Evolutionary conservation across 176 grass and related monocot genomes (phyloP).

Genomic region (Triticum turgidum): DNA sequence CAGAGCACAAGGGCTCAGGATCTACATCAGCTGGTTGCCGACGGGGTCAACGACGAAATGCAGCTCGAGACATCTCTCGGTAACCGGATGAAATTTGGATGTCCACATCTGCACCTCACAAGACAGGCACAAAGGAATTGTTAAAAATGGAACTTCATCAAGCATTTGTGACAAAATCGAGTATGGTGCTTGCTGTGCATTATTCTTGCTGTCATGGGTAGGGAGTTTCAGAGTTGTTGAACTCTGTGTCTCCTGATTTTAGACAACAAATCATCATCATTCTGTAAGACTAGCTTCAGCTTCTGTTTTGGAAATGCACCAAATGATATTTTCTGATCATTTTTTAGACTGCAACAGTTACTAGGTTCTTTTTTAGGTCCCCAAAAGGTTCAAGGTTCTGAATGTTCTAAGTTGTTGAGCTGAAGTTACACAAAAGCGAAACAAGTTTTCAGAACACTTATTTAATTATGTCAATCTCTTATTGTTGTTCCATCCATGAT

Average conservation of each 20-base stretch:
- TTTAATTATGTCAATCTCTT: not conserved
- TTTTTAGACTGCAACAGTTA: not conserved
- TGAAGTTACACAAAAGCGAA: not conserved
- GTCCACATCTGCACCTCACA: conserved; percentile 66
- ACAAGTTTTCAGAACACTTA: not conserved
- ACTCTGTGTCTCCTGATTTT: not conserved
- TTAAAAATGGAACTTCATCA: not conserved
- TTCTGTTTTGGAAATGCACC: not conserved
- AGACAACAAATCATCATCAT: not conserved
- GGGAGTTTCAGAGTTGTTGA: not conserved
- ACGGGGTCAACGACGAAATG: conserved; percentile 83
- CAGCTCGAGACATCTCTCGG: conserved; percentile 49
- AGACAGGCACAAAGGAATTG: not conserved
- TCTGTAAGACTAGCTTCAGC: not conserved
- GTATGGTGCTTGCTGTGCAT: not conserved
- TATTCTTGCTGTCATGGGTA: not conserved
- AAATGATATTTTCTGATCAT: not conserved
- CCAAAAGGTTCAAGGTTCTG: not conserved
- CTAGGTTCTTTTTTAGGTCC: not conserved
- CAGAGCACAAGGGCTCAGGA: not conserved
- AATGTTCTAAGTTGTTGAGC: conserved; percentile 1
- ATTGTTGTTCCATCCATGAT: not conserved
- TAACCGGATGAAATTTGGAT: conserved; percentile 53
- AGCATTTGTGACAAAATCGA: not conserved
- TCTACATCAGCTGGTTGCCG: conserved; percentile 79